phyloP scores from a whole-genome alignment of 2,329 filamentous ascomycete species.

The Cytospora piceae region DNA sequence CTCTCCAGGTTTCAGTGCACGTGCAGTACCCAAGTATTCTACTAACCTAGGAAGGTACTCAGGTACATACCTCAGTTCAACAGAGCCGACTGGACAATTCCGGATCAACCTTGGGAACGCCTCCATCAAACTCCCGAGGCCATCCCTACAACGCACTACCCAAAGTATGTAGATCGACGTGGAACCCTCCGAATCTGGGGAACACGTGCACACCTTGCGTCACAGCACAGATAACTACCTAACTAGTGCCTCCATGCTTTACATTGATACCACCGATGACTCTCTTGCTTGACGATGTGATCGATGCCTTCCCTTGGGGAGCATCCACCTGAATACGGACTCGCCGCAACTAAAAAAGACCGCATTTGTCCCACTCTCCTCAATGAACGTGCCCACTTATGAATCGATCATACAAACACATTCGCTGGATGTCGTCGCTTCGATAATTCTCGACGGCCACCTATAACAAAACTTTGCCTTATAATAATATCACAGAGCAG shows the following conservation, averaged over 20 bases:
- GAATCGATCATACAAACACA: background rate
- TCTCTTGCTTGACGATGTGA: background rate
- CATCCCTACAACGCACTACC: background rate
- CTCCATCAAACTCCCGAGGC: background rate
- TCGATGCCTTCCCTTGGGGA: background rate
- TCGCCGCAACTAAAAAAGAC: background rate
- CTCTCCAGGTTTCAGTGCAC: slow-evolving; percentile 6
- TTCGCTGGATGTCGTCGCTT: background rate
- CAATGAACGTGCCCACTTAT: background rate
- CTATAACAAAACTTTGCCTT: no score
- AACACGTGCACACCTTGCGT: background rate
- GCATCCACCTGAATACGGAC: background rate
- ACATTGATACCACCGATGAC: background rate
- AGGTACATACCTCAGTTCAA: background rate
- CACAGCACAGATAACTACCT: background rate
- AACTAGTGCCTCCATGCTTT: no score
- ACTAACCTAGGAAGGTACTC: no score
- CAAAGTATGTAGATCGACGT: background rate
- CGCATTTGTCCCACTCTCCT: background rate
- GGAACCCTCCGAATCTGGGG: background rate
- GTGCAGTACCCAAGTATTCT: background rate
- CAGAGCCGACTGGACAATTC: background rate
- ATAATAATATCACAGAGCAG: no score
- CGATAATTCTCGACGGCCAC: no score
- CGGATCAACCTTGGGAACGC: background rate